These are phyloP conservation scores for Populus hybrid DNA, from an alignment of 441 rosid species.

Conservation along the genomic window DNA sequence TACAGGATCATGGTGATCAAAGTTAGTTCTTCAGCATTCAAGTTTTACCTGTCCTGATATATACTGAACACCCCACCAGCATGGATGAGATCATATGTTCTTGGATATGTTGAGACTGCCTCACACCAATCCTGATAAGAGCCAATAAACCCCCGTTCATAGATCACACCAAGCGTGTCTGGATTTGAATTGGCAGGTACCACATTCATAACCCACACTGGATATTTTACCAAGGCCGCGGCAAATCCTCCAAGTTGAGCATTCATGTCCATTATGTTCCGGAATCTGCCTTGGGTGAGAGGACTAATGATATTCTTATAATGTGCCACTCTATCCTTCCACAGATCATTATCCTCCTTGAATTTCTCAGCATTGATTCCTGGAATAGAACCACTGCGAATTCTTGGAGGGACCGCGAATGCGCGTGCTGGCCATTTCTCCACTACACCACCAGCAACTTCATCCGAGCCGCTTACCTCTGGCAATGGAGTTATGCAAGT, in stretches of 20 bases:
- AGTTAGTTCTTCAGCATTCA: background rate
- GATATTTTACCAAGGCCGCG: slow-evolving; percentile 55
- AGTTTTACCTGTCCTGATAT: slow-evolving; percentile 68
- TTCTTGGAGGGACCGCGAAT: slow-evolving; percentile 79
- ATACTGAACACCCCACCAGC: slow-evolving; percentile 65
- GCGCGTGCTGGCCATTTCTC: slow-evolving; percentile 88
- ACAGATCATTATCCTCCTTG: slow-evolving; percentile 57
- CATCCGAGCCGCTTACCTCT: slow-evolving; percentile 62
- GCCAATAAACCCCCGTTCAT: slow-evolving; percentile 73
- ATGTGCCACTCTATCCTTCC: slow-evolving; percentile 63
- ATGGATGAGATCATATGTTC: slow-evolving; percentile 84
- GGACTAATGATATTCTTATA: slow-evolving; percentile 54
- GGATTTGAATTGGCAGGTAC: slow-evolving; percentile 65
- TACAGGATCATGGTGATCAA: background rate
- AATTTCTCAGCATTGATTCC: slow-evolving; percentile 56
- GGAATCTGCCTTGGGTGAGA: slow-evolving; percentile 54
- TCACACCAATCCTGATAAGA: slow-evolving; percentile 95
- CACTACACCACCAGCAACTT: slow-evolving; percentile 78
- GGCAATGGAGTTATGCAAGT: slow-evolving; percentile 79
- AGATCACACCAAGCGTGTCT: slow-evolving; percentile 73
- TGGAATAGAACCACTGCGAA: slow-evolving; percentile 53
- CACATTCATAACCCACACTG: slow-evolving; percentile 90
- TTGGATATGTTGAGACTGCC: slow-evolving; percentile 92
- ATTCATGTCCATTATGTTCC: slow-evolving; percentile 96
- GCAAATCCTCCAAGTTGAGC: slow-evolving; percentile 88